Conservation (phyloP, 2,329 filamentous ascomycete genomes). For the Cryphonectria carpinicola region DNA sequence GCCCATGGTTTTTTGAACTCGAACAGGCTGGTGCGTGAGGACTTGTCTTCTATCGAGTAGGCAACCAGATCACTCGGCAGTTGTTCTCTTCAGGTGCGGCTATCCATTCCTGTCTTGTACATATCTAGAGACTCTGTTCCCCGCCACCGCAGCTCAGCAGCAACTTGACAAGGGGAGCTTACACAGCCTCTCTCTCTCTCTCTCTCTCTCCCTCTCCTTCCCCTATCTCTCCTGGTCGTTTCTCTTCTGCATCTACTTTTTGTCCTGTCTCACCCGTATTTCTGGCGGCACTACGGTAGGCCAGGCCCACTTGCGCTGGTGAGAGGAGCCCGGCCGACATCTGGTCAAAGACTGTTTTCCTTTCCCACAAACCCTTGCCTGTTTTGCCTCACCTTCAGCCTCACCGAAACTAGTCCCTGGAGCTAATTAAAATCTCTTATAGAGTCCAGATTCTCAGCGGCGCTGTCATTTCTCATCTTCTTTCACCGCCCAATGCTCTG, state of each 20-base stretch:
- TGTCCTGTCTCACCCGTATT: slow-evolving; percentile 15
- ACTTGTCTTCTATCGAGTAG: slow-evolving; percentile 21
- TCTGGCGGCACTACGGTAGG: slow-evolving; percentile 16
- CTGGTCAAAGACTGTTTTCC: slow-evolving; percentile 7
- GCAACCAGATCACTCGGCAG: slow-evolving; percentile 24
- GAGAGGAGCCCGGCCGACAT: slow-evolving; percentile 3
- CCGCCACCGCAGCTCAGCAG: slow-evolving; percentile 21
- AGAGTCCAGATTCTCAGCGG: slow-evolving; percentile 2
- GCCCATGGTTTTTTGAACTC: slow-evolving; percentile 19
- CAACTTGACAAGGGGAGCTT: slow-evolving; percentile 16
- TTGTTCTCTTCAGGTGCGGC: slow-evolving; percentile 26
- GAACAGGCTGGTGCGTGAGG: slow-evolving; percentile 20
- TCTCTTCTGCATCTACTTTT: slow-evolving; percentile 9
- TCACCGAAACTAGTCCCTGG: slow-evolving; percentile 13
- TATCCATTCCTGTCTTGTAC: slow-evolving; percentile 5
- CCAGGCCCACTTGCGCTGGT: slow-evolving; percentile 9
- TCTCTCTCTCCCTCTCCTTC: slow-evolving; percentile 12
- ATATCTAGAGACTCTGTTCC: slow-evolving; percentile 31
- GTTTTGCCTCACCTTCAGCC: slow-evolving; percentile 19
- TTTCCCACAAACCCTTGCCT: slow-evolving; percentile 13
- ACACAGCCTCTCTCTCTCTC: slow-evolving; percentile 10
- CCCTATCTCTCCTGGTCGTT: not conserved
- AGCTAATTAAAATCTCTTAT: slow-evolving; percentile 14
- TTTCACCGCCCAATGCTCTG: slow-evolving; percentile 4
- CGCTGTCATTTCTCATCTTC: slow-evolving; percentile 8